These are phyloP conservation scores for Rosa persica DNA, from an alignment of 306 rosid genomes.

Conservation along the genomic window DNA sequence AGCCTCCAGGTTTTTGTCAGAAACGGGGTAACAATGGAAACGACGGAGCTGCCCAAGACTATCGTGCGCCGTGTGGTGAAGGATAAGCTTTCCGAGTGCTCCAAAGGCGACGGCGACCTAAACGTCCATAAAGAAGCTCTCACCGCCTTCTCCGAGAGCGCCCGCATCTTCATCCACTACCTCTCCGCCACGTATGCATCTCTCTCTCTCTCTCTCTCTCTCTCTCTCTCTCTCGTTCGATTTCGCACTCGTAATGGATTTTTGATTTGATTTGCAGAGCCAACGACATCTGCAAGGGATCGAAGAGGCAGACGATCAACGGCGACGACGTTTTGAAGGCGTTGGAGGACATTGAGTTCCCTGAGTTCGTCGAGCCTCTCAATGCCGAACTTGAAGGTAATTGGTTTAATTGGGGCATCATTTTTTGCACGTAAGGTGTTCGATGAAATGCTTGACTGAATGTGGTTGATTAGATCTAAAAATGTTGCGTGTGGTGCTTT, in stretches of 20 bases:
- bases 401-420: neutral
- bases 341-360: slow-evolving; percentile 81
- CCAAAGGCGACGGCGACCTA: slow-evolving; percentile 57
- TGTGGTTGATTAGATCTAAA: neutral
- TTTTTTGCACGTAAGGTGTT: neutral
- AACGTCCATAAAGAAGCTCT: slow-evolving; percentile 68
- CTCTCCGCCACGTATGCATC: slow-evolving; percentile 74
- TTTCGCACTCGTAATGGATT: neutral
- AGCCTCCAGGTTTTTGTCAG: neutral
- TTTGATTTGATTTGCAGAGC: slow-evolving; percentile 47
- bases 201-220: neutral
- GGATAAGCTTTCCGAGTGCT: slow-evolving; percentile 72
- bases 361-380: slow-evolving; percentile 68
- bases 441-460: neutral
- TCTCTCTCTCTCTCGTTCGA: neutral
- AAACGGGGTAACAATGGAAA: slow-evolving; percentile 30
- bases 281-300: slow-evolving; percentile 86
- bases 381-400: slow-evolving; percentile 70
- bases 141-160: slow-evolving; percentile 83
- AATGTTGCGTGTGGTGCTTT: neutral
- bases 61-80: slow-evolving; percentile 94
- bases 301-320: slow-evolving; percentile 81
- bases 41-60: slow-evolving; percentile 76
- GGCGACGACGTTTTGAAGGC: slow-evolving; percentile 82
- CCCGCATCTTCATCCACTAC: slow-evolving; percentile 89